These are phyloP conservation scores for Thermomucor indicae-seudaticae DNA, from an alignment of 371 early-diverging fungal species.

Conservation along the genomic window DNA sequence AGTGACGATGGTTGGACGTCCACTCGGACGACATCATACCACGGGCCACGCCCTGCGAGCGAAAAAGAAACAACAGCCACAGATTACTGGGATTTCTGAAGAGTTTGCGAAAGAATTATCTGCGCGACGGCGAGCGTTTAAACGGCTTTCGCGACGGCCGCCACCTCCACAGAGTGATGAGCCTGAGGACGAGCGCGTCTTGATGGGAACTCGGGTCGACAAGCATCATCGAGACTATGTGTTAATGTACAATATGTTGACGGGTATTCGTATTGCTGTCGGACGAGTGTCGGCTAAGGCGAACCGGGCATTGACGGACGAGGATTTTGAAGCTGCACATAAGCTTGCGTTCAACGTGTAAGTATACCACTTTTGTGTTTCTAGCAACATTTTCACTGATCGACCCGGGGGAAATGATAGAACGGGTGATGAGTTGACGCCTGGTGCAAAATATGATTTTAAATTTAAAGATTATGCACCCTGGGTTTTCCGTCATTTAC, in stretches of 20 bases:
- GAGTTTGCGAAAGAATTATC: constrained; percentile 38
- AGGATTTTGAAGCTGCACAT: constrained; percentile 86
- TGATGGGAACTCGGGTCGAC: constrained; percentile 65
- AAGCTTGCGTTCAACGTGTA: constrained; percentile 93
- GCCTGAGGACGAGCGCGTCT: constrained; percentile 43
- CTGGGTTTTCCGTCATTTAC: constrained; percentile 90
- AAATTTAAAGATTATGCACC: constrained; percentile 99
- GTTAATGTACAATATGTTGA: constrained; percentile 98
- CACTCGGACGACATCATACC: constrained; percentile 32
- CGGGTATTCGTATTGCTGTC: constrained; percentile 85
- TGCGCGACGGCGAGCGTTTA: constrained; percentile 35
- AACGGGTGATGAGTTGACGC: constrained; percentile 92
- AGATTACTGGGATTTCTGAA: constrained; percentile 32
- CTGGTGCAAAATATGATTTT: constrained; percentile 94
- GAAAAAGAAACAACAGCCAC: constrained; percentile 17
- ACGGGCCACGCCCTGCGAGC: constrained; percentile 34
- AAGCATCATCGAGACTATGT: constrained; percentile 73
- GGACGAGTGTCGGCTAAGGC: constrained; percentile 82
- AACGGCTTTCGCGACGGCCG: constrained; percentile 31
- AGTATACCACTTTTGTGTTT: constrained; percentile 13
- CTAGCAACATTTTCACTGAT: background rate
- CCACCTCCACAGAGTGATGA: no score
- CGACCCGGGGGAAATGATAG: constrained; percentile 18
- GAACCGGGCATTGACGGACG: constrained; percentile 59
- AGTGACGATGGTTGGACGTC: background rate